A percentile compares a stretch with the other conserved stretches of the same genome.
phyloP scores from a whole-genome alignment of 2,329 filamentous ascomycete species.

The Exophiala viscosa region DNA sequence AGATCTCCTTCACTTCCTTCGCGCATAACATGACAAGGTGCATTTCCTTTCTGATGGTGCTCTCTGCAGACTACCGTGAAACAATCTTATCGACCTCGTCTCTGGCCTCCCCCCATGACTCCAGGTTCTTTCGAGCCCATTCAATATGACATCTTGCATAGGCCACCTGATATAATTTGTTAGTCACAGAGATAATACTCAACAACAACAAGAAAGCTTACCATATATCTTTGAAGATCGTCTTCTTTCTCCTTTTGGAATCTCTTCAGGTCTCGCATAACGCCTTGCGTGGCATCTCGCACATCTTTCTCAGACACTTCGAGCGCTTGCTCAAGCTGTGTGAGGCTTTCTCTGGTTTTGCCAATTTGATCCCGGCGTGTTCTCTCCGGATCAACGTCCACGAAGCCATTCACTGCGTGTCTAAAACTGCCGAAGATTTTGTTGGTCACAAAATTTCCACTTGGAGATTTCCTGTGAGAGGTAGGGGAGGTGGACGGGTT shows the following conservation, averaged over 20 bases:
- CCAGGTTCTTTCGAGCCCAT: slow-evolving; percentile 87
- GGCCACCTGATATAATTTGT: slow-evolving; percentile 59
- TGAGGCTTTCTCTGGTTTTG: slow-evolving; percentile 86
- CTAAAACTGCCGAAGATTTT: slow-evolving; percentile 93
- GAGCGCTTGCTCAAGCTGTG: slow-evolving; percentile 80
- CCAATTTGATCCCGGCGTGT: slow-evolving; percentile 90
- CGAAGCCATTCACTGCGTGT: slow-evolving; percentile 92
- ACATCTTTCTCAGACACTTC: slow-evolving; percentile 87
- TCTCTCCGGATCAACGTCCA: slow-evolving; percentile 91
- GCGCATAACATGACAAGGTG: no score
- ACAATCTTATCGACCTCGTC: slow-evolving; percentile 84
- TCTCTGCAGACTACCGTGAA: slow-evolving; percentile 17
- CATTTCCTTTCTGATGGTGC: not conserved
- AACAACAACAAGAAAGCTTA: slow-evolving; percentile 46
- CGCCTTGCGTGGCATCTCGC: slow-evolving; percentile 82
- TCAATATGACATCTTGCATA: slow-evolving; percentile 91
- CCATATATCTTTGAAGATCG: slow-evolving; percentile 92
- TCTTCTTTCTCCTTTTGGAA: slow-evolving; percentile 97
- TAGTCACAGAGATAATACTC: not conserved
- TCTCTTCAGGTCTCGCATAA: slow-evolving; percentile 82
- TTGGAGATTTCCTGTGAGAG: slow-evolving; percentile 72
- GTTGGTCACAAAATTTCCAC: slow-evolving; percentile 85
- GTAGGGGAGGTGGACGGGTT: slow-evolving; percentile 30
- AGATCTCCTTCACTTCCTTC: no score
- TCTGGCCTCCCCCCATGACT: slow-evolving; percentile 88